Evolutionary conservation across 148 eudicot species (phyloP), one percentile per base, ranked within the genome.

Genomic region (Chenopodium formosanum): DNA sequence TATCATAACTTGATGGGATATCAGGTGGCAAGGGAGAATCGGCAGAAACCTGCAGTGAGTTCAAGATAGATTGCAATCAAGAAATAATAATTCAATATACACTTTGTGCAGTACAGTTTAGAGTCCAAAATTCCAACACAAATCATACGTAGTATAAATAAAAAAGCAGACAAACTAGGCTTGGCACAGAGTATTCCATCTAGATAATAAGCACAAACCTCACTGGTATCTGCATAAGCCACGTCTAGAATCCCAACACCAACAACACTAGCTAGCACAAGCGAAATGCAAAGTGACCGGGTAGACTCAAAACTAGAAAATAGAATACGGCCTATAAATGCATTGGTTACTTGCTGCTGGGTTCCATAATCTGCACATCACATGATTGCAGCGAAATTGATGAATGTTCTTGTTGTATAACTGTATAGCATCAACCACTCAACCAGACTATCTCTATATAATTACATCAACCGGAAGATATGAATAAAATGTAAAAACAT

Each of bases 161-260:
- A 47, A 50, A 22, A 32, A 53, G 37, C 20, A 79, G 34, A 62
- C 25, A 62, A 62, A 22, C 25, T 62, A 62, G 62, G 62, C 65
- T 62, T 4, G 25, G 65, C 65, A 23, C 32, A 75, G 47, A 29
- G 7, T 53, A 40, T 3, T 63, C 14, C 13, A 69, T 69, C 58
- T 6, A 46, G 62, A 47, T 46, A 62, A 76, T 3, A 56, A 63
- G 66, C 65, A 82, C 89, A 58, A 70, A 92, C 99, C 99, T 96
- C 92, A 81, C 81, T 78, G 69, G 93, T 84, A 80, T 96, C 97
- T 70, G 99, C 99, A 89, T 88, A 87, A 71, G 93, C 90, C 69
- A 90, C 85, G 73, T 89, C 88, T 47, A 85, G 46, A 56, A 86
- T 62, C 40, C 95, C 94, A 86, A 87, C 82, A 76, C 97, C 99